Base-by-base conservation (phyloP, 768 basidiomycete genomes). In the Naganishia kalamii region DNA sequence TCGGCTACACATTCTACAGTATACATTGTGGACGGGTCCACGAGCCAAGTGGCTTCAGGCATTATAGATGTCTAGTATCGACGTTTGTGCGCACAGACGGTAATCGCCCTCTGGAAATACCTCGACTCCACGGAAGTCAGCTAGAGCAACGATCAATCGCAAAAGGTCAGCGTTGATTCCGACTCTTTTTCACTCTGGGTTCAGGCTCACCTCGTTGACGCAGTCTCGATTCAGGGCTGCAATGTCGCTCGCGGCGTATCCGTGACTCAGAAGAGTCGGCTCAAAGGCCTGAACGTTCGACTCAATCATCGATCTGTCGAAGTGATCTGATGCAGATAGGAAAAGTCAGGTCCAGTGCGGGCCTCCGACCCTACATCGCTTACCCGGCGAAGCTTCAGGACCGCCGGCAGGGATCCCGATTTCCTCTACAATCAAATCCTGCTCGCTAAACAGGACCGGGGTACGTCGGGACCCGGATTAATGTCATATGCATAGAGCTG, bases 71-170 rank as follows among this genome's bases (percentile, higher is more conserved):
- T 30, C 63, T 64, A 62, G 43, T 59, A 63, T 19, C 50, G 11
- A 5, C 62, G 50, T 60, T 74, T 74, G 17, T 41, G 65, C 0
- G 73, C 76, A 61, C 72, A 74, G 5, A 75, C 70, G 12, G 74
- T 72, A 32, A 71, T 73, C 3, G 72, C 54, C 15, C 73, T 60
- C 41, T 77, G 76, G 30, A 65, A 69, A 50, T 67, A 72, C 12
- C 61, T 54, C n/a, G 71, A 63, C 25, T 69, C 59, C 19, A 67
- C 61, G 8, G 47, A 48, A 11, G 59, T 51, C 23, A 72, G 43
- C 71, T 71, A 19, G 25, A 30, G 21, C 6, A 46, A 1, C 33
- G 21, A 7, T 44, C 23, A 12, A 12, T 43, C 40, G 47, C 25
- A n/a, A 10, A 40, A 17, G 37, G 10, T 40, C 37, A 40, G 37